Conservation (phyloP, 495 filamentous ascomycete species). For the Neurospora tetraspora region DNA sequence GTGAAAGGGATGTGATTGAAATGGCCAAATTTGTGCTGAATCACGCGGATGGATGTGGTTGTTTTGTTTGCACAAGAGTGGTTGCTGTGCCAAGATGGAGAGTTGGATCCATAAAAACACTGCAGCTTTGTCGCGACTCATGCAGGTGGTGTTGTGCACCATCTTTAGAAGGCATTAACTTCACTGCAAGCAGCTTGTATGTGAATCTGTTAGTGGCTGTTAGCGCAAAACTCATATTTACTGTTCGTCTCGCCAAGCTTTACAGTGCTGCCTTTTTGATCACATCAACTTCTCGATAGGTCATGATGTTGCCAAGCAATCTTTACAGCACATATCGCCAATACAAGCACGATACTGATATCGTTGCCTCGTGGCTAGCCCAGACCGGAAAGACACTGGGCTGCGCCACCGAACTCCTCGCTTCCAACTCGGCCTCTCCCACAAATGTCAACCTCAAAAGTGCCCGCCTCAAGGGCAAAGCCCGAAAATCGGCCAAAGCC, state of each 20-base stretch:
- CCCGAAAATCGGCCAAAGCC: not conserved
- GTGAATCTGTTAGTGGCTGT: not conserved
- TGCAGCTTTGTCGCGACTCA: not conserved
- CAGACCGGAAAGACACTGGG: not conserved
- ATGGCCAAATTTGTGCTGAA: not conserved
- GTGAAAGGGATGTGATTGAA: not conserved
- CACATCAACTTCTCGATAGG: not conserved
- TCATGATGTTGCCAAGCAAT: not conserved
- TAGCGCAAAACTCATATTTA: not conserved
- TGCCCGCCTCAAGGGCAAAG: not conserved
- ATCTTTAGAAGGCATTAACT: not conserved
- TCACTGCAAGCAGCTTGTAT: no score
- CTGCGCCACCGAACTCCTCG: not conserved
- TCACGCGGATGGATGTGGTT: not conserved
- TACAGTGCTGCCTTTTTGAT: not conserved
- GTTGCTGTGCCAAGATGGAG: not conserved
- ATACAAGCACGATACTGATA: not conserved
- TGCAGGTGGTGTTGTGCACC: not conserved
- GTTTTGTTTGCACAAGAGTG: not conserved
- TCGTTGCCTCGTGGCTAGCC: not conserved
- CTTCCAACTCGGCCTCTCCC: not conserved
- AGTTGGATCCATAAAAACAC: not conserved
- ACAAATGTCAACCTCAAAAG: not conserved
- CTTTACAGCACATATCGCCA: not conserved
- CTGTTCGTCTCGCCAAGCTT: not conserved